Percentiles rank a stretch among this genome's conserved stretches.
These are phyloP conservation scores for Helichrysum umbraculigerum DNA, from an alignment of 129 eudicot species.

Conservation along the genomic window DNA sequence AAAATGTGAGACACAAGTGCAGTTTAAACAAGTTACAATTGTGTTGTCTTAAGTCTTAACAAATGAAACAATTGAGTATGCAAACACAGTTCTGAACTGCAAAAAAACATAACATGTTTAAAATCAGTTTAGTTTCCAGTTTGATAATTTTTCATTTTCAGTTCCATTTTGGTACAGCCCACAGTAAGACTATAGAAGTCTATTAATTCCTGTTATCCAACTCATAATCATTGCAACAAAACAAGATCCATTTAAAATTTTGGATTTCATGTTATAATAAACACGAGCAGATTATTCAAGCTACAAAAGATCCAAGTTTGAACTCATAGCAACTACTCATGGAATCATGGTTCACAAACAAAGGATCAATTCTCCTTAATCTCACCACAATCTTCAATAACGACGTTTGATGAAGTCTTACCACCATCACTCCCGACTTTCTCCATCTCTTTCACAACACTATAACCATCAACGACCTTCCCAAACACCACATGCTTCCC, in stretches of 20 bases:
- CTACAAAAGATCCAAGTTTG: neutral
- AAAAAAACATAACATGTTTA: too few species aligned
- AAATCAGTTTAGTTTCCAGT: too few species aligned
- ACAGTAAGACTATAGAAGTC: neutral
- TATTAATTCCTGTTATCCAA: neutral
- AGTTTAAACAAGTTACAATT: too few species aligned
- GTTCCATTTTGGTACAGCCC: neutral
- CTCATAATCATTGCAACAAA: neutral
- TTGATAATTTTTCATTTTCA: too few species aligned
- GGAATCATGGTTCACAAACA: neutral
- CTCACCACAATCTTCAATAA: constrained; percentile 85
- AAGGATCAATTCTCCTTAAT: constrained; percentile 40
- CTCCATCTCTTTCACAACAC: constrained; percentile 76
- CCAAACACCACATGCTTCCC: constrained; percentile 95
- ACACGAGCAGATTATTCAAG: constrained; percentile 4
- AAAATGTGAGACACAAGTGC: too few species aligned
- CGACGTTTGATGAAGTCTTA: constrained; percentile 39
- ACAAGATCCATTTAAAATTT: neutral
- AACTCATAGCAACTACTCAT: constrained; percentile 6
- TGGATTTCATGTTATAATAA: neutral
- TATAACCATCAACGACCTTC: constrained; percentile 77
- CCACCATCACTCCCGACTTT: constrained; percentile 62
- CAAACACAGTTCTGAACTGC: too few species aligned
- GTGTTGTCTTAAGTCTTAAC: too few species aligned
- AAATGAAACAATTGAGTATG: too few species aligned